Evolutionary conservation across 306 rosid species (phyloP).

Genomic region (Cucurbita argyrosperma): DNA sequence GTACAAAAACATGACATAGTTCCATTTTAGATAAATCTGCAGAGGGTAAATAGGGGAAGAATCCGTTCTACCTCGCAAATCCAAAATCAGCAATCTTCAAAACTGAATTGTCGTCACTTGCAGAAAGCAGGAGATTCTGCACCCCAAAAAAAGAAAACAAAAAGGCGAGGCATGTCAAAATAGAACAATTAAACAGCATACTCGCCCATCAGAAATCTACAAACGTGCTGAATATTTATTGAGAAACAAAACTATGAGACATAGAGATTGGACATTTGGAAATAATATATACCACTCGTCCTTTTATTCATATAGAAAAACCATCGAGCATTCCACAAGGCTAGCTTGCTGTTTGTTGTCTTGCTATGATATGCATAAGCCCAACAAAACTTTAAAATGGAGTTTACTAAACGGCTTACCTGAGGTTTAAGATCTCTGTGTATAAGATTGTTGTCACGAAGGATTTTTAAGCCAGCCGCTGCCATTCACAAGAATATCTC

Average conservation of each 20-base stretch:
- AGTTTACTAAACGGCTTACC: slow-evolving; percentile 21
- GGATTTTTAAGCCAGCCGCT: slow-evolving; percentile 93
- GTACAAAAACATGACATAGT: neutral
- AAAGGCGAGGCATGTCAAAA: slow-evolving; percentile 31
- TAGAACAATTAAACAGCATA: slow-evolving; percentile 22
- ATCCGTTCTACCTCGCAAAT: slow-evolving; percentile 65
- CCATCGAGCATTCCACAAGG: neutral
- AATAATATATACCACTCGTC: neutral
- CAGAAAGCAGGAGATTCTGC: slow-evolving; percentile 94
- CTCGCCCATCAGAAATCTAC: slow-evolving; percentile 18
- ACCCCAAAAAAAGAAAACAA: neutral
- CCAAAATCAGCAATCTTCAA: slow-evolving; percentile 99
- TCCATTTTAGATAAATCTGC: neutral
- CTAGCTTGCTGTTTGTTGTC: neutral
- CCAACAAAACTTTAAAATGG: neutral
- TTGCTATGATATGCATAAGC: neutral
- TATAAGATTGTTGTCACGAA: slow-evolving; percentile 78
- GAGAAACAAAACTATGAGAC: neutral
- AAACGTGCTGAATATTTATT: neutral
- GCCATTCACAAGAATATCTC: slow-evolving; percentile 21
- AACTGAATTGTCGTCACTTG: slow-evolving; percentile 48
- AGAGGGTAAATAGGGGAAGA: neutral
- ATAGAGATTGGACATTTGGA: neutral
- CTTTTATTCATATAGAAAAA: neutral
- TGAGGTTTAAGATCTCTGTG: slow-evolving; percentile 97